Conservation (phyloP, 208 protist genomes). For the Crithidia sp. region DNA sequence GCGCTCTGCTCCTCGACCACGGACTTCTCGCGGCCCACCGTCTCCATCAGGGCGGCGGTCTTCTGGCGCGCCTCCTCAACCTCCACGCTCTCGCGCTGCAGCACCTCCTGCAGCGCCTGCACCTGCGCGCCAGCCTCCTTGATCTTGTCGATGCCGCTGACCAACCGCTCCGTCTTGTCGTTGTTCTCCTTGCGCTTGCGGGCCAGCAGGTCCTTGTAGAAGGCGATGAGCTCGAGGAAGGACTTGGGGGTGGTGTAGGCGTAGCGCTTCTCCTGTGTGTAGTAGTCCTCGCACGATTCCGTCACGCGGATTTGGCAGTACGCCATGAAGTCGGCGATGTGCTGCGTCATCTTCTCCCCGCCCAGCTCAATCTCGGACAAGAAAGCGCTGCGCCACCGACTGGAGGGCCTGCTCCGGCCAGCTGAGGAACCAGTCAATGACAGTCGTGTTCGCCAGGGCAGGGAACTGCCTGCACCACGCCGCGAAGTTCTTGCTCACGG, state of each 20-base stretch:
- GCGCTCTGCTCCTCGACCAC: constrained; percentile 96
- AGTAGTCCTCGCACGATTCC: constrained; percentile 94
- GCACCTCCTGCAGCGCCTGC: constrained; percentile 88
- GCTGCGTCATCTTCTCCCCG: constrained; percentile 78
- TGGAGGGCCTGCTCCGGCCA: constrained; percentile 98
- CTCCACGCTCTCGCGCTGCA: constrained; percentile 92
- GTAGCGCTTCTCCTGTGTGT: constrained; percentile 94
- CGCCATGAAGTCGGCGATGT: constrained; percentile 96
- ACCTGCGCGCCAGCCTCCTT: constrained; percentile 92
- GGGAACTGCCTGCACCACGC: constrained; percentile 98
- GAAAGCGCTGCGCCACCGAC: constrained; percentile 95
- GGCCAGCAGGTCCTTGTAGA: constrained; percentile 96
- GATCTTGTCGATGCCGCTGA: constrained; percentile 95
- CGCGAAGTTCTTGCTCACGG: constrained; percentile 97
- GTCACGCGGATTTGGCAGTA: constrained; percentile 95
- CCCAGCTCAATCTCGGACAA: constrained; percentile 95
- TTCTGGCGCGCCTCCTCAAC: constrained; percentile 96
- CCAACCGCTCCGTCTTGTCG: constrained; percentile 93
- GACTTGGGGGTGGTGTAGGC: constrained; percentile 99
- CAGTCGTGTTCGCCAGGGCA: constrained; percentile 97
- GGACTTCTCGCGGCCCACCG: constrained; percentile 95
- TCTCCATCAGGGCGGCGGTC: constrained; percentile 94
- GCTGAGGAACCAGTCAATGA: constrained; percentile 99
- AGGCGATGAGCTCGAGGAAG: constrained; percentile 98
- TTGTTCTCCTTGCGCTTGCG: constrained; percentile 92